Base-by-base conservation (phyloP, 1,284 basidiomycete genomes). In the Schizophyllum commune region DNA sequence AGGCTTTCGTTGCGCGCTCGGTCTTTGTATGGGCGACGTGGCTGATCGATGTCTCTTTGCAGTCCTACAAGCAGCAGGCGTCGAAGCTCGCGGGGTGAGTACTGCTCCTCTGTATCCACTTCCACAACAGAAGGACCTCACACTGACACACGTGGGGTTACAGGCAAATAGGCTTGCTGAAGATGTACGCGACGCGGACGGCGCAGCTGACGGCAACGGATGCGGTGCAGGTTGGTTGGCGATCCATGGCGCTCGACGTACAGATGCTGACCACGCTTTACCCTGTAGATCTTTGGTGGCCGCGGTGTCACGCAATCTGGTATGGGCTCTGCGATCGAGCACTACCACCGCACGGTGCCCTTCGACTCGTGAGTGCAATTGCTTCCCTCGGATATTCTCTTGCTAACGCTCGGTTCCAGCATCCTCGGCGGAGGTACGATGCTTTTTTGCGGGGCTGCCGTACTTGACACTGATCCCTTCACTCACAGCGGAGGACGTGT, bases 81-180 rank as follows among this genome's bases (percentile, higher is more conserved):
- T 47, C 39, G 8, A 47, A 47, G 17, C 39, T 47, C 2, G 39
- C 39, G 13, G 39, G 39, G 39, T 47, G 39, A 47, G 39, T 47
- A n/a, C n/a, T n/a, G n/a, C n/a, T n/a, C n/a, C n/a, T n/a, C n/a
- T n/a, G n/a, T n/a, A n/a, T n/a, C n/a, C n/a, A n/a, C n/a, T n/a
- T n/a, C n/a, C n/a, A n/a, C n/a, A n/a, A 60, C 85, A 84, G 67
- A 83, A 81, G 65, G 75, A 85, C 62, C 83, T 85, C 72, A 77
- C 83, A 27, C 69, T 62, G 85, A 96, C 71, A 94, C 94, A 75
- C 83, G 87, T 0, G 86, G 85, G 66, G 73, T 91, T 7, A 89
- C 89, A 7, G 89, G 84, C 90, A 83, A 65, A 89, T 94, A 61
- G 92, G 83, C 13, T 77, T 94, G 62, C 74, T 93, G 71, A 94